Base-by-base conservation (phyloP, 2,329 filamentous ascomycete species). In the Fusarium nodosum region DNA sequence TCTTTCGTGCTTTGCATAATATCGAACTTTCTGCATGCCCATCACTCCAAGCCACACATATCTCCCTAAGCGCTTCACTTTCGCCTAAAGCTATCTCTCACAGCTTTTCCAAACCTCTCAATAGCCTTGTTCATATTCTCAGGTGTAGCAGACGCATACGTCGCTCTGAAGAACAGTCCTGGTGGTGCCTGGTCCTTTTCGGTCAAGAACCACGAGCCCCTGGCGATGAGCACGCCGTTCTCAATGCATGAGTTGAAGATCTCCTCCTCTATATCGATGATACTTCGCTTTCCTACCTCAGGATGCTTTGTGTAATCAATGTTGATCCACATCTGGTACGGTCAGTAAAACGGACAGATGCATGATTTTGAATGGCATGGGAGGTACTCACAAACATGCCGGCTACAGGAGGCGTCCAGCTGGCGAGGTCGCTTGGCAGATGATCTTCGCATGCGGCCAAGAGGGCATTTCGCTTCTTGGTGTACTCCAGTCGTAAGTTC, bases 201-300 rank as follows among this genome's bases (percentile, higher is more conserved):
- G 1, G 94, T 92, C 61, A 89, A 87, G 85, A 98, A 99, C 94
- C 94, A 99, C 48, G 90, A 94, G 5, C 96, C 96, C 48, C 92
- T 87, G 61, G 92, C 93, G 3, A 96, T 85, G 46, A 99, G 85
- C 7, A 96, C 93, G 24, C 93, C 91, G 73, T 91, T 87, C 5
- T 90, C 87, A 58, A 97, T 90, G 67, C 90, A 90, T 1, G 87
- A 84, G 73, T 92, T 80, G 84, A 97, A 98, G 45, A 99, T 93
- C 57, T 92, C 89, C 73, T 97, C 90, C 79, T 99, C 96, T 42
- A 99, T 85, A 36, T 88, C 88, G 26, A 87, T 78, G 47, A 93
- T 82, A 50, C 79, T 82, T 68, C 85, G 87, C 16, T 75, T 81
- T 3, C 78, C 77, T 36, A 85, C 84, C 15, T 86, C 80, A 0